Conservation (phyloP, 768 basidiomycete genomes). For the Suillus variegatus region DNA sequence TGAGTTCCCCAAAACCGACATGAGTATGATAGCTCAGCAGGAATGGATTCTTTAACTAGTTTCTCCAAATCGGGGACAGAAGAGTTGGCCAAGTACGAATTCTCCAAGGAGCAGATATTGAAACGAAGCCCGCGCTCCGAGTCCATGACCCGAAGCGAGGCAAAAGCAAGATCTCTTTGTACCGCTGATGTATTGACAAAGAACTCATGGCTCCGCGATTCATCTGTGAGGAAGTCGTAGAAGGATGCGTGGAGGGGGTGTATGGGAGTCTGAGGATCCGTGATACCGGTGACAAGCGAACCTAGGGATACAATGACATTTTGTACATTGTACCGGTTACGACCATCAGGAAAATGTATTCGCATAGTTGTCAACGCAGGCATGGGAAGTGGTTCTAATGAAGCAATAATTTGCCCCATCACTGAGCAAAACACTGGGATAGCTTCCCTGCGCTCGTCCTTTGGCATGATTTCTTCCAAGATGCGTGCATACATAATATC, state of each 20-base stretch:
- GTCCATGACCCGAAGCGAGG: constrained; percentile 28
- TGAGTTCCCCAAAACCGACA: constrained; percentile 37
- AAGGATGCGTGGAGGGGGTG: constrained; percentile 29
- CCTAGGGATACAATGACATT: constrained; percentile 1
- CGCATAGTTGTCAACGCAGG: background rate
- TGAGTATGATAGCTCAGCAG: constrained; percentile 29
- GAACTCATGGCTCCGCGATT: constrained; percentile 15
- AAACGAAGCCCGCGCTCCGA: constrained; percentile 14
- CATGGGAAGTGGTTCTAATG: constrained; percentile 8
- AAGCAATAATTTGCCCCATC: constrained; percentile 6
- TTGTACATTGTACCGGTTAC: no score
- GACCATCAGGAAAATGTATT: background rate
- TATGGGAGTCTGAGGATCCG: constrained; percentile 4
- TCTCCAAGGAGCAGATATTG: constrained; percentile 16
- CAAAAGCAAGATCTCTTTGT: constrained; percentile 13
- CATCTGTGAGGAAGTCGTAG: constrained; percentile 24
- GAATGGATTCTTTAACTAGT: constrained; percentile 22
- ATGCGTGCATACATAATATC: constrained; percentile 6
- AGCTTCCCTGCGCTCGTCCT: background rate
- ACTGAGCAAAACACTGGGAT: constrained; percentile 2
- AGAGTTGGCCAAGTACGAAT: constrained; percentile 27
- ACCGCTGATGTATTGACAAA: constrained; percentile 2
- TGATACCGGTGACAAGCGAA: constrained; percentile 6
- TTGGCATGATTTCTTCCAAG: background rate
- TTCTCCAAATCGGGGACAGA: constrained; percentile 17